Percentiles rank a stretch among this genome's conserved stretches.
Evolutionary conservation across 768 basidiomycete species (phyloP).

Genomic region (Leucocoprinus leucothites): DNA sequence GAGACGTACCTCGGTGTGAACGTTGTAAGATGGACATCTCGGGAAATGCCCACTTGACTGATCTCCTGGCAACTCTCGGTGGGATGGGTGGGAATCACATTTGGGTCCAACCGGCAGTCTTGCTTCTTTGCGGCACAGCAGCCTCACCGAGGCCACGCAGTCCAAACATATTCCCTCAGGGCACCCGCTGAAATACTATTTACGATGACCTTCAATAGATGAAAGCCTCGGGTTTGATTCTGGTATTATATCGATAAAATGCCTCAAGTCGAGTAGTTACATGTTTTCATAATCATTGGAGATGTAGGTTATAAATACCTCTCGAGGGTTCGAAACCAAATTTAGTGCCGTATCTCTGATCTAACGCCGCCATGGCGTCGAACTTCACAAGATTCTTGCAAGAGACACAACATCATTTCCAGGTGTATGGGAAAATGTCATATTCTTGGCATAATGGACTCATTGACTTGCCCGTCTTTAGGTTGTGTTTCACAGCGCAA

Average conservation of each 20-base stretch:
- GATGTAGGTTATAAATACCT: neutral
- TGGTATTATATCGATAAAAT: neutral
- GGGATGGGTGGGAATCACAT: too few relatives aligned
- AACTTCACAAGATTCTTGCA: neutral
- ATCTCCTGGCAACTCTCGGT: too few relatives aligned
- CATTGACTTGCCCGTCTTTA: neutral
- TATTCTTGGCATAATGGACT: neutral
- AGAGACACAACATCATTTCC: slow-evolving; percentile 2
- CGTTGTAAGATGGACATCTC: neutral
- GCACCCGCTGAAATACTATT: too few relatives aligned
- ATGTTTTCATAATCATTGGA: too few relatives aligned
- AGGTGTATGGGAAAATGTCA: slow-evolving; percentile 10
- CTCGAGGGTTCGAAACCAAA: neutral
- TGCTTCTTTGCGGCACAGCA: too few relatives aligned
- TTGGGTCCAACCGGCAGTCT: neutral
- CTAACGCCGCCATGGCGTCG: neutral
- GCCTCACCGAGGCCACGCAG: too few relatives aligned
- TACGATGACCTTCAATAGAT: too few relatives aligned
- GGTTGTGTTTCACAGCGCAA: neutral
- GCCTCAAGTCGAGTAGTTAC: neutral
- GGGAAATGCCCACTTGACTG: too few relatives aligned
- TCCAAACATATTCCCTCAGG: too few relatives aligned
- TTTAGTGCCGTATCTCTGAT: neutral
- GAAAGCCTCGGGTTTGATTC: neutral
- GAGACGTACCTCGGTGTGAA: neutral